These are phyloP conservation scores for Gossypium sturtianum DNA, from an alignment of 345 rosid species.

Conservation along the genomic window DNA sequence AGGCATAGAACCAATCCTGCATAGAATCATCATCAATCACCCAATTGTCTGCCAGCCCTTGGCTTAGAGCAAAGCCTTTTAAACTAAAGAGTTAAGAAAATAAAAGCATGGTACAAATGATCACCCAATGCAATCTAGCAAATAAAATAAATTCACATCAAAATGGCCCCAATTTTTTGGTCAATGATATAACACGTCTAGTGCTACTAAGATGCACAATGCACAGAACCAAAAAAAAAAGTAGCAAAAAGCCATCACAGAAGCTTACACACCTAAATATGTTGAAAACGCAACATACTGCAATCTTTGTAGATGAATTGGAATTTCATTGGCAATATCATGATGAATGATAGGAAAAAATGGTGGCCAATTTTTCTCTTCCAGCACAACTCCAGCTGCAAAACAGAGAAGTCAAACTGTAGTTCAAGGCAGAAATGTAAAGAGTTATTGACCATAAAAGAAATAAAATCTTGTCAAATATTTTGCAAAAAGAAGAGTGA, in stretches of 20 bases:
- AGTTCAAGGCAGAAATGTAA: not conserved
- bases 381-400: constrained; percentile 67
- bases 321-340: constrained; percentile 80
- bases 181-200: not conserved
- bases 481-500: not conserved
- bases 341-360: constrained; percentile 80
- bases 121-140: not conserved
- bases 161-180: not conserved
- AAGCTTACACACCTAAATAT: constrained; percentile 45
- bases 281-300: constrained; percentile 75
- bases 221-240: not conserved
- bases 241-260: not conserved
- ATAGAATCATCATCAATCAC: constrained; percentile 15
- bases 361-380: constrained; percentile 89
- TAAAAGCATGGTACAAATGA: not conserved
- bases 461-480: not conserved
- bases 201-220: not conserved
- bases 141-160: not conserved
- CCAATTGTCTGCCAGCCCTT: not conserved
- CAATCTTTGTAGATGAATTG: constrained; percentile 68
- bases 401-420: constrained; percentile 8
- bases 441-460: not conserved
- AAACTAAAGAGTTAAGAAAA: not conserved
- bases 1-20: constrained; percentile 80
- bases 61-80: constrained; percentile 5